Percentiles rank a stretch among this genome's conserved stretches.
These are phyloP conservation scores for Chlamydomonas urium DNA, from an alignment of 139 green algal species.

Conservation along the genomic window DNA sequence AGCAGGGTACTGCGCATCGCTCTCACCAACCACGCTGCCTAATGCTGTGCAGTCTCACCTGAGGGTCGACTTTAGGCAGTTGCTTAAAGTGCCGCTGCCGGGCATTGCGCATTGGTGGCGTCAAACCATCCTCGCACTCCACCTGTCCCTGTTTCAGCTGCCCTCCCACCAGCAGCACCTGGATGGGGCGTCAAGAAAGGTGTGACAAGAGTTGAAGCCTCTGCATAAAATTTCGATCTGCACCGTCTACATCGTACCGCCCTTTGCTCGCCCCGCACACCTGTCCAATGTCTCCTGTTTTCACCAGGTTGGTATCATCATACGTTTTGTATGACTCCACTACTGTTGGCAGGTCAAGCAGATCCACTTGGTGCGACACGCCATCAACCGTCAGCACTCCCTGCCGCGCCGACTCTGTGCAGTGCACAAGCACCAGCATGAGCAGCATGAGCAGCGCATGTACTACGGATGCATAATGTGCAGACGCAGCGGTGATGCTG, in stretches of 20 bases:
- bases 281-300: slow-evolving; percentile 82
- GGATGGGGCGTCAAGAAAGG: too few relatives aligned
- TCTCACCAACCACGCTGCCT: neutral
- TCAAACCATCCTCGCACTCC: slow-evolving; percentile 66
- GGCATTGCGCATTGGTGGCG: slow-evolving; percentile 64
- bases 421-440: slow-evolving; percentile 3
- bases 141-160: neutral
- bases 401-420: slow-evolving; percentile 22
- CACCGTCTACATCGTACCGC: too few relatives aligned
- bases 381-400: slow-evolving; percentile 57
- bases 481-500: neutral
- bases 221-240: too few relatives aligned
- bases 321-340: slow-evolving; percentile 92
- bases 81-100: slow-evolving; percentile 13
- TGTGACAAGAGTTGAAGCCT: too few relatives aligned
- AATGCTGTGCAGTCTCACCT: neutral
- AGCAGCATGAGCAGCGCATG: neutral
- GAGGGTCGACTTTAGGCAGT: slow-evolving; percentile 2
- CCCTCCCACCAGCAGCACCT: slow-evolving; percentile 56
- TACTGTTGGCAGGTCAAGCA: slow-evolving; percentile 79
- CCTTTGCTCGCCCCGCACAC: too few relatives aligned
- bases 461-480: too few relatives aligned
- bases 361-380: slow-evolving; percentile 40
- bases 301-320: slow-evolving; percentile 90
- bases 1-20: neutral